Conservation (phyloP, 1,284 basidiomycete species). For the Sparassis latifolia region DNA sequence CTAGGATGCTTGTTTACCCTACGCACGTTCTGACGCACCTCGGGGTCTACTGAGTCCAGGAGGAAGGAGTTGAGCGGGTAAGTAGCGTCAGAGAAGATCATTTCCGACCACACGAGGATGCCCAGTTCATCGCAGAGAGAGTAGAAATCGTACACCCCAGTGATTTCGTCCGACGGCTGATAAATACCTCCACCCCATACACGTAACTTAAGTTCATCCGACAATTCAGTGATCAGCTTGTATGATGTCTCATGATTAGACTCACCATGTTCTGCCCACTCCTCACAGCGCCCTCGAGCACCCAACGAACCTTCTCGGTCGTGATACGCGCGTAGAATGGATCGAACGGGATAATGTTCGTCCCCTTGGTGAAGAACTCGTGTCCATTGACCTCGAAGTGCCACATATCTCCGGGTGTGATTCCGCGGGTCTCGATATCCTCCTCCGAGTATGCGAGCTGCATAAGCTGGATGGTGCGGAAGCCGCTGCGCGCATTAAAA, state of each 20-base stretch:
- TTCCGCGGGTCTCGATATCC: conserved; percentile 39
- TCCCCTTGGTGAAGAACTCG: conserved; percentile 48
- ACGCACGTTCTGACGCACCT: conserved; percentile 54
- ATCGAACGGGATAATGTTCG: conserved; percentile 56
- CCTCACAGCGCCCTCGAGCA: conserved; percentile 46
- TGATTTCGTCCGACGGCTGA: conserved; percentile 30
- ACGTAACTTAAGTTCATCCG: conserved; percentile 33
- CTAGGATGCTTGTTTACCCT: conserved; percentile 52
- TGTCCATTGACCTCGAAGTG: conserved; percentile 54
- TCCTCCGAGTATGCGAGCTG: conserved; percentile 40
- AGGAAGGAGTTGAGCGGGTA: conserved; percentile 51
- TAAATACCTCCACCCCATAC: conserved; percentile 51
- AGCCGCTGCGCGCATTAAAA: conserved; percentile 43
- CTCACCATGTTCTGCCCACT: conserved; percentile 58
- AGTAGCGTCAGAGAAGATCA: conserved; percentile 56
- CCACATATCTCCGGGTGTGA: conserved; percentile 54
- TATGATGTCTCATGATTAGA: not conserved
- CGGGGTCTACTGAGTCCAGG: conserved; percentile 45
- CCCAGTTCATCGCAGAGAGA: conserved; percentile 57
- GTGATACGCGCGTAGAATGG: conserved; percentile 49
- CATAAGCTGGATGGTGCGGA: conserved; percentile 48
- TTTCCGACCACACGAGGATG: conserved; percentile 60
- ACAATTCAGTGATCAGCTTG: not conserved
- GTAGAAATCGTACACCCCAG: conserved; percentile 53
- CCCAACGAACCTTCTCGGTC: conserved; percentile 46